These are phyloP conservation scores for Colletotrichum liriopes DNA, from an alignment of 2,329 filamentous ascomycete genomes.

Conservation along the genomic window DNA sequence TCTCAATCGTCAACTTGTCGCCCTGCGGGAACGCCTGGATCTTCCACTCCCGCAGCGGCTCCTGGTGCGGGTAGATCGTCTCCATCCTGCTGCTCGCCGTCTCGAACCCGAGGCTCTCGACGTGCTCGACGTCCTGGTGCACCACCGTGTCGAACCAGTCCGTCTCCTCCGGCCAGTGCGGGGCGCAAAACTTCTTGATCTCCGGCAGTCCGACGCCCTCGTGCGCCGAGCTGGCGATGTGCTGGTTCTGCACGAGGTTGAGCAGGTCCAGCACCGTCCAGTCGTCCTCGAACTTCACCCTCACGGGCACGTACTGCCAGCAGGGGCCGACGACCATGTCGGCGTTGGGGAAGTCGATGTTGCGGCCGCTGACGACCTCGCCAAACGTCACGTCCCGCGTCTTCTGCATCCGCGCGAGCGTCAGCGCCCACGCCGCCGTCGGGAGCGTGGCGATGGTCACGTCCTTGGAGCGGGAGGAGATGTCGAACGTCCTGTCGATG, in stretches of 20 bases:
- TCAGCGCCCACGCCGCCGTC: constrained; percentile 78
- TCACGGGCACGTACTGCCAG: constrained; percentile 77
- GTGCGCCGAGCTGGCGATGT: constrained; percentile 69
- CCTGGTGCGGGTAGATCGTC: constrained; percentile 72
- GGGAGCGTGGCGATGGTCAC: constrained; percentile 76
- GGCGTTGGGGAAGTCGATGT: constrained; percentile 68
- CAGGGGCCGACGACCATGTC: constrained; percentile 75
- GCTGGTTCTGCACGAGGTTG: constrained; percentile 69
- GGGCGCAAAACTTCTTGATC: constrained; percentile 64
- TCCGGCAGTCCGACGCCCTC: constrained; percentile 70
- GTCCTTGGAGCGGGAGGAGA: constrained; percentile 65
- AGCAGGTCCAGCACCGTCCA: constrained; percentile 70
- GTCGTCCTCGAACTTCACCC: constrained; percentile 67
- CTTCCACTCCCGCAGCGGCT: constrained; percentile 72
- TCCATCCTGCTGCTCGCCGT: constrained; percentile 61
- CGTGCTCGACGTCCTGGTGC: constrained; percentile 73
- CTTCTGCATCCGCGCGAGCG: constrained; percentile 69
- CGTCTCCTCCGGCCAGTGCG: constrained; percentile 57
- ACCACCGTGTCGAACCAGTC: constrained; percentile 70
- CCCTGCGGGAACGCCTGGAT: constrained; percentile 72
- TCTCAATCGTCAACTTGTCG: constrained; percentile 68
- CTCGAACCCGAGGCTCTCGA: constrained; percentile 67
- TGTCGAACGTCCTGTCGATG: constrained; percentile 60
- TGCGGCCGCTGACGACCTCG: constrained; percentile 76
- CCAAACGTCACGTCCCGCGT: constrained; percentile 75